Conservation (phyloP, 2,329 filamentous ascomycete genomes). For the Thermochaetoides dissita region DNA sequence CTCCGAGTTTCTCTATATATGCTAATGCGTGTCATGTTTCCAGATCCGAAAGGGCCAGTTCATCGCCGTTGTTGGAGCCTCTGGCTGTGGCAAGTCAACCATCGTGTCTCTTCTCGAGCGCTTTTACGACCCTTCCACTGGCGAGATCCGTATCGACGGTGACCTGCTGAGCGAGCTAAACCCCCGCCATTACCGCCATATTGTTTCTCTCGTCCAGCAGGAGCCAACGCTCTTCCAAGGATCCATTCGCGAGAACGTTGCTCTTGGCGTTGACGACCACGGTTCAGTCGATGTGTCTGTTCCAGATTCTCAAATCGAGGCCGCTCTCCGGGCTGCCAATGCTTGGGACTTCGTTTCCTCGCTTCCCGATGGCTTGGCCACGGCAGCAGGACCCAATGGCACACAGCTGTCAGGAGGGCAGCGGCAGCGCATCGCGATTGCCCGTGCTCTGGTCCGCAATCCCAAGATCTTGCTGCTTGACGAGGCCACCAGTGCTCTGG, state of each 20-base stretch:
- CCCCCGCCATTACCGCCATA: slow-evolving; percentile 29
- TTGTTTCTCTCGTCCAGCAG: slow-evolving; percentile 32
- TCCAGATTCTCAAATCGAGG: slow-evolving; percentile 26
- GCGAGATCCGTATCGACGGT: slow-evolving; percentile 26
- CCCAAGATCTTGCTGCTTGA: slow-evolving; percentile 57
- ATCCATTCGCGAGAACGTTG: slow-evolving; percentile 42
- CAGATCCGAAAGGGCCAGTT: slow-evolving; percentile 31
- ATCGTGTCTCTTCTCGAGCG: slow-evolving; percentile 39
- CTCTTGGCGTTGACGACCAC: slow-evolving; percentile 25
- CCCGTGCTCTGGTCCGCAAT: slow-evolving; percentile 52
- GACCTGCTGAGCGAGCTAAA: slow-evolving; percentile 22
- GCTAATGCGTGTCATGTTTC: slow-evolving; percentile 10
- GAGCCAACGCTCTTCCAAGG: slow-evolving; percentile 22
- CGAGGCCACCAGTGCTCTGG: slow-evolving; percentile 53
- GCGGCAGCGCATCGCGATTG: slow-evolving; percentile 59
- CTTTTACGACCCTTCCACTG: slow-evolving; percentile 25
- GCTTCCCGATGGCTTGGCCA: slow-evolving; percentile 46
- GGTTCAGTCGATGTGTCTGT: background rate
- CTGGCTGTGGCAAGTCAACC: slow-evolving; percentile 46
- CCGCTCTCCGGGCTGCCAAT: slow-evolving; percentile 40
- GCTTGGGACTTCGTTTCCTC: slow-evolving; percentile 41
- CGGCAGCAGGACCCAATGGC: slow-evolving; percentile 51
- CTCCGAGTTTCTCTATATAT: too few species aligned
- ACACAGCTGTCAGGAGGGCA: slow-evolving; percentile 61
- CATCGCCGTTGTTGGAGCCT: slow-evolving; percentile 42